Conservation (phyloP, 2,329 filamentous ascomycete species). For the Penicillium capsulatum region DNA sequence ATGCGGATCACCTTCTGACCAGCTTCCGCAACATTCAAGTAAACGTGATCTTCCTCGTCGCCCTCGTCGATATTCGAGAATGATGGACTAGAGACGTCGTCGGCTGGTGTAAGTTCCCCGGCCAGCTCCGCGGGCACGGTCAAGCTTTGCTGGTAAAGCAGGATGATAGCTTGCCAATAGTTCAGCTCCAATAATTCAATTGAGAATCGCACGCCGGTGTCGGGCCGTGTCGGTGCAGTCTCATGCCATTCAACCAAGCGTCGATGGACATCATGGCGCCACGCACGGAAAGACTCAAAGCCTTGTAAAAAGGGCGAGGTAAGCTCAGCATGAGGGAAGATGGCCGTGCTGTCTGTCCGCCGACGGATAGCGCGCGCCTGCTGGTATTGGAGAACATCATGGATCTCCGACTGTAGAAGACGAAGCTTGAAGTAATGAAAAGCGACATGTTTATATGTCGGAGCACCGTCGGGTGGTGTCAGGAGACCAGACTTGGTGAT, state of each 20-base stretch:
- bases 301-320: constrained; percentile 79
- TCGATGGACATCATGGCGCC: constrained; percentile 82
- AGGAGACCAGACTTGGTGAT: constrained; percentile 77
- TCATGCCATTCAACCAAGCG: constrained; percentile 83
- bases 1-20: constrained; percentile 88
- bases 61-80: constrained; percentile 43
- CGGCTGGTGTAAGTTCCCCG: constrained; percentile 62
- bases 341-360: constrained; percentile 60
- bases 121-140: constrained; percentile 81
- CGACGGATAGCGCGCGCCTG: constrained; percentile 75
- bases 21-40: constrained; percentile 90
- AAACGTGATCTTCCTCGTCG: constrained; percentile 84
- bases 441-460: constrained; percentile 85
- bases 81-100: constrained; percentile 56
- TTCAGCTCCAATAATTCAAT: constrained; percentile 89
- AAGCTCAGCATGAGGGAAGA: constrained; percentile 71
- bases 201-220: constrained; percentile 85
- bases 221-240: constrained; percentile 67
- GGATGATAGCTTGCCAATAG: constrained; percentile 96
- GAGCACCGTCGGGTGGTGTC: constrained; percentile 56
- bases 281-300: constrained; percentile 81
- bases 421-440: constrained; percentile 89
- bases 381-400: constrained; percentile 89
- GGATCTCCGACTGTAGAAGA: constrained; percentile 86
- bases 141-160: constrained; percentile 88